These are phyloP conservation scores for Adenanthera pavonina DNA, from an alignment of 306 rosid genomes.

Conservation along the genomic window DNA sequence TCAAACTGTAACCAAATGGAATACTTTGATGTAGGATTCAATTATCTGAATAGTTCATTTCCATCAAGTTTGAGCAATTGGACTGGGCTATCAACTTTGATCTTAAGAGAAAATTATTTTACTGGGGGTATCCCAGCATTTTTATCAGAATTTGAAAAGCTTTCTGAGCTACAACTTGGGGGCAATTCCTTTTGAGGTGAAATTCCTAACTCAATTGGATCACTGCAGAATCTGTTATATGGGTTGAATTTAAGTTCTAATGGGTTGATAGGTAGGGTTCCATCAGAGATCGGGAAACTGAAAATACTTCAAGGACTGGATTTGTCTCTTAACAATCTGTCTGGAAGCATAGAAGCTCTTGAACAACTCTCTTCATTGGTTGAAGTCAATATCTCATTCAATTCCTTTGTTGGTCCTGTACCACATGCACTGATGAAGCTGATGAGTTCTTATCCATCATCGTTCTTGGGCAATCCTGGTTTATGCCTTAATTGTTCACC, in stretches of 20 bases:
- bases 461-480: constrained; percentile 56
- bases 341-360: constrained; percentile 48
- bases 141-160: constrained; percentile 45
- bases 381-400: constrained; percentile 54
- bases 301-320: constrained; percentile 39
- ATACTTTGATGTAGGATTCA: constrained; percentile 53
- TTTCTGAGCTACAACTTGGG: constrained; percentile 58
- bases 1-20: constrained; percentile 49
- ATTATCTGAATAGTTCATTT: constrained; percentile 57
- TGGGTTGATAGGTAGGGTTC: constrained; percentile 56
- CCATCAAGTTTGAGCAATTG: constrained; percentile 55
- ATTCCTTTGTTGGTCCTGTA: constrained; percentile 54
- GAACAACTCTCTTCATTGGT: constrained; percentile 42
- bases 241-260: constrained; percentile 62
- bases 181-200: constrained; percentile 57
- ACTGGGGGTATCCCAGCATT: constrained; percentile 55
- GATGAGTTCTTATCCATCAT: constrained; percentile 46
- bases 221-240: constrained; percentile 39
- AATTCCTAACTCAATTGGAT: constrained; percentile 60
- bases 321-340: constrained; percentile 61
- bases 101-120: constrained; percentile 56
- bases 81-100: constrained; percentile 44
- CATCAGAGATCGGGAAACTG: constrained; percentile 47
- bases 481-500: constrained; percentile 47
- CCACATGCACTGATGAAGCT: constrained; percentile 47